Evolutionary conservation across 164 flowering plant genomes (phyloP).

Genomic region (Piper longum): DNA sequence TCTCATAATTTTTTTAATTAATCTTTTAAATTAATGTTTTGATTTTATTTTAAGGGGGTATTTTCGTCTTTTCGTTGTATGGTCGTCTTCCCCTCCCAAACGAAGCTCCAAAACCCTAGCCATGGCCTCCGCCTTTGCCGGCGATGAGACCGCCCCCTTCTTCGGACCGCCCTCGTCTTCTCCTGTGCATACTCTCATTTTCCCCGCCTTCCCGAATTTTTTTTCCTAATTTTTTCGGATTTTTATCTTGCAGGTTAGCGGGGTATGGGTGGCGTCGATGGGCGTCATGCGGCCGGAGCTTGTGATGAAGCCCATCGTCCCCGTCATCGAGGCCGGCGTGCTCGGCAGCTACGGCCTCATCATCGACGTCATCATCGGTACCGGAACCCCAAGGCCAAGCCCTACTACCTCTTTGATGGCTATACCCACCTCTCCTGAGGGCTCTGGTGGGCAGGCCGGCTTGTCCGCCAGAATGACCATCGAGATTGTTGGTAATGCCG

Average conservation of each 20-base stretch:
- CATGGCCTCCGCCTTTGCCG: constrained; percentile 46
- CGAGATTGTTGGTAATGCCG: constrained; percentile 84
- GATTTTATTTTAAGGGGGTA: no score
- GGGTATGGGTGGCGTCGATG: constrained; percentile 90
- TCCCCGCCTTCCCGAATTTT: background rate
- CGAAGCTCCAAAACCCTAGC: constrained; percentile 1
- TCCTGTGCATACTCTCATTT: constrained; percentile 30
- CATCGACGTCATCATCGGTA: constrained; percentile 77
- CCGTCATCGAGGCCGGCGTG: constrained; percentile 91
- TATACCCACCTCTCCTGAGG: constrained; percentile 86
- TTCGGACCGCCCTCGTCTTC: constrained; percentile 68
- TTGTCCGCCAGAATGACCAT: constrained; percentile 91
- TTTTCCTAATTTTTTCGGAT: background rate
- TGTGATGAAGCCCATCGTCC: constrained; percentile 87
- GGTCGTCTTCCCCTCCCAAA: constrained; percentile 6
- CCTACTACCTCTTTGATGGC: constrained; percentile 75
- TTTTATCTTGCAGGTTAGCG: constrained; percentile 60
- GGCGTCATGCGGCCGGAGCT: constrained; percentile 94
- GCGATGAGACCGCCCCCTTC: constrained; percentile 78
- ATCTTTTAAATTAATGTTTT: no score
- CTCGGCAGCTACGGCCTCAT: constrained; percentile 82
- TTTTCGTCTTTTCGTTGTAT: background rate
- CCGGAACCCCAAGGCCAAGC: constrained; percentile 86
- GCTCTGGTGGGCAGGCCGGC: constrained; percentile 88
- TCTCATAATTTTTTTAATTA: no score